Conservation (phyloP, 139 green algal species). For the Ettlia oleoabundans region DNA sequence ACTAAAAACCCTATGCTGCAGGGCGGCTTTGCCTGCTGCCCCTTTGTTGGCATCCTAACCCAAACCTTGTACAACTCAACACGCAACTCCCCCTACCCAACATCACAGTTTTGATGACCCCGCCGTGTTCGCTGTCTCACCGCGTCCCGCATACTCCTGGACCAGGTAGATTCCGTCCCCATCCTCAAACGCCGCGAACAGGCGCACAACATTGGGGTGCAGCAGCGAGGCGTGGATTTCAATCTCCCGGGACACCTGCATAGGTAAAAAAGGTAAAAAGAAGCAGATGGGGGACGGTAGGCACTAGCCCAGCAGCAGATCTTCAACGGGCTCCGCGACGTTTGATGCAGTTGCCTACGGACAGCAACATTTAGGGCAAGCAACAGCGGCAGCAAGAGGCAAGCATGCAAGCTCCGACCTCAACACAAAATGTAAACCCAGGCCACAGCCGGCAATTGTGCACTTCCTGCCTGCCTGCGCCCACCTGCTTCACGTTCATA, state of each 20-base stretch:
- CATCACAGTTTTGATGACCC: background rate
- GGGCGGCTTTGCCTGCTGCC: too few relatives aligned
- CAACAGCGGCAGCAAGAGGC: background rate
- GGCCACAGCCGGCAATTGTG: background rate
- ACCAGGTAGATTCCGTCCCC: constrained; percentile 83
- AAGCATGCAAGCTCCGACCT: background rate
- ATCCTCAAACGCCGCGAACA: constrained; percentile 87
- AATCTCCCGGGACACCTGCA: constrained; percentile 77
- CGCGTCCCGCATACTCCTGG: constrained; percentile 72
- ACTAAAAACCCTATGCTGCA: too few relatives aligned
- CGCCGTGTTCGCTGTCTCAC: background rate
- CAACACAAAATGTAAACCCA: too few relatives aligned
- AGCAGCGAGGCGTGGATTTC: constrained; percentile 74
- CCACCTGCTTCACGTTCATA: constrained; percentile 64
- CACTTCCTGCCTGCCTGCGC: background rate
- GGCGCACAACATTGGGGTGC: constrained; percentile 76
- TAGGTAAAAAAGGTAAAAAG: constrained; percentile 27
- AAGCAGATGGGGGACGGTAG: background rate
- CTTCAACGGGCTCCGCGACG: too few relatives aligned
- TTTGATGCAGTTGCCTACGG: too few relatives aligned
- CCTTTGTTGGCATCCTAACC: too few relatives aligned
- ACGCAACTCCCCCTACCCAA: background rate
- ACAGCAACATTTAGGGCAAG: too few relatives aligned
- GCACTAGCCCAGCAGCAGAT: too few relatives aligned
- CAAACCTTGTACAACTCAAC: background rate